phyloP scores from a whole-genome alignment of 306 rosid species.

The Fagus sylvatica region DNA sequence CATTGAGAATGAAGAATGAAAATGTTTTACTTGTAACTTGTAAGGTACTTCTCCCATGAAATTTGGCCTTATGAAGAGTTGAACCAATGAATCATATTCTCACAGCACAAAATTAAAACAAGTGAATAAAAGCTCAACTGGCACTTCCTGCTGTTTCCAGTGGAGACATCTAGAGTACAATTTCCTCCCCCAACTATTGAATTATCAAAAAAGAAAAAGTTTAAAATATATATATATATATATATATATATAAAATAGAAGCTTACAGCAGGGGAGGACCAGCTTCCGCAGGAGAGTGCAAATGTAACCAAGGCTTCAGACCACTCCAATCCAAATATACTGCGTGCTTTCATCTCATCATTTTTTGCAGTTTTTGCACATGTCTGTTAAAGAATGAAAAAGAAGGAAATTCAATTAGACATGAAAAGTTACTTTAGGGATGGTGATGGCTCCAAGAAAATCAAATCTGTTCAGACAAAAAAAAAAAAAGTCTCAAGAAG shows the following conservation, averaged over 20 bases:
- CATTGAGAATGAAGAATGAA: neutral
- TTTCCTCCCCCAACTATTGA: too few relatives aligned
- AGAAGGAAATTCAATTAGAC: conserved; percentile 18
- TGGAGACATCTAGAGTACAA: too few relatives aligned
- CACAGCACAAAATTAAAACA: neutral
- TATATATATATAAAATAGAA: too few relatives aligned
- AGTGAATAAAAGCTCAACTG: conserved; percentile 7
- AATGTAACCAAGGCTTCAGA: conserved; percentile 92
- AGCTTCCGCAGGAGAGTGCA: conserved; percentile 96
- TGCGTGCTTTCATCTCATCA: conserved; percentile 75
- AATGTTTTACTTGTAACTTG: neutral
- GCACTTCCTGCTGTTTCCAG: too few relatives aligned
- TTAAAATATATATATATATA: too few relatives aligned
- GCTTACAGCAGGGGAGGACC: conserved; percentile 99
- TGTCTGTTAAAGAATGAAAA: conserved; percentile 48
- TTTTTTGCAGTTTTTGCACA: conserved; percentile 79
- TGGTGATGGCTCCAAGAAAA: neutral
- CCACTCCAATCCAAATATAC: conserved; percentile 82
- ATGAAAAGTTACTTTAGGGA: neutral
- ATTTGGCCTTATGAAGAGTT: neutral
- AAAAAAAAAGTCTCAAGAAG: conserved; percentile 5
- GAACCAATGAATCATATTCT: neutral
- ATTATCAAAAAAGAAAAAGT: too few relatives aligned
- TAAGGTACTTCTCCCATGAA: neutral
- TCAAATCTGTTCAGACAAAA: neutral